Base-by-base conservation (phyloP, 495 filamentous ascomycete genomes). In the Hypoxylon fragiforme region DNA sequence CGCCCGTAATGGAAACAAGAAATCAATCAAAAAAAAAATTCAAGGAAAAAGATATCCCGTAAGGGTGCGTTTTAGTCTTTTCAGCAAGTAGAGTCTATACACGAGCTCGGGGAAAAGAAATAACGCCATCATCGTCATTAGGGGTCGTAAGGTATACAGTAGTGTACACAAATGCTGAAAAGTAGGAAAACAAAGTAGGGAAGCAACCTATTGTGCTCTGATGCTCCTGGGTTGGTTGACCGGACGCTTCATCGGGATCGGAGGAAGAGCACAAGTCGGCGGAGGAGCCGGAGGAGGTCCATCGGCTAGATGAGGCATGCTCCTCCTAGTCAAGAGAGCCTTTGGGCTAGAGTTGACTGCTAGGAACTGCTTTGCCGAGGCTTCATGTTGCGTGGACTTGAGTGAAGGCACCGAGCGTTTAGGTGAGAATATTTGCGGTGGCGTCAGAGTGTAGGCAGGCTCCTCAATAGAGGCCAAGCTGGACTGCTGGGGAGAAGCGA, bases 211-310 rank as follows among this genome's bases (percentile, higher is more conserved):
- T 48, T n/a, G 56, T 22, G 43, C 22, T 20, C 13, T 42, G 11
- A 50, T 44, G 32, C 45, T 40, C 36, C 46, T 53, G 30, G 22
- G 28, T 20, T 19, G 42, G 26, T 31, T 60, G 31, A 26, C 28
- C 3, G 48, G 54, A 2, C 42, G 44, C 38, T 64, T 70, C 39
- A 39, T 59, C 9, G 85, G 85, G 8, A 88, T 73, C 3, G 84
- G 81, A 5, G 85, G 85, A 3, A 88, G 73, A 0, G 85, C 83
- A 43, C 77, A 79, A 14, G 77, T 83, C 8, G 85, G 85, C 12
- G 85, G 85, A 9, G 85, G 85, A 11, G 77, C 80, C 9, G 75
- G 76, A 0, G 85, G 85, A 35, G 84, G 85, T 1, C 82, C 83
- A 8, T 81, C 72, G 1, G 68, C 69, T 22, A 87, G 67, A 5